Evolutionary conservation across 768 basidiomycete species (phyloP).

Genomic region (Gelatoporia subvermispora): DNA sequence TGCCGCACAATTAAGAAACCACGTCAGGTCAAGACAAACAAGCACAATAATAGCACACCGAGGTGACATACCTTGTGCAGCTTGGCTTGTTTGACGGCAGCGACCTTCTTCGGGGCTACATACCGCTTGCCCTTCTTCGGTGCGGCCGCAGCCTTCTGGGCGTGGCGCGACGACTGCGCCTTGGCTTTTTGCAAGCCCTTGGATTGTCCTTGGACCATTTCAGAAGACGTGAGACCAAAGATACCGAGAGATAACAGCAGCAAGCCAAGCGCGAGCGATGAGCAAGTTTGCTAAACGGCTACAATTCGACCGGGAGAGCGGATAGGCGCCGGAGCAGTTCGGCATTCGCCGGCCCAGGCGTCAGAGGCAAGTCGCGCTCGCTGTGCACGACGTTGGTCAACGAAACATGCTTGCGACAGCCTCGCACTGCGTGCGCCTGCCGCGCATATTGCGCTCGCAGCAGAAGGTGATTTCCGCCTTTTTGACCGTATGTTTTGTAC

Average conservation of each 20-base stretch:
- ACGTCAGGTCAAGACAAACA: neutral
- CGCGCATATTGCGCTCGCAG: constrained; percentile 38
- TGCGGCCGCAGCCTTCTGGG: constrained; percentile 61
- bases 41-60: neutral
- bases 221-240: neutral
- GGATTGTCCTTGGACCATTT: constrained; percentile 83
- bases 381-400: constrained; percentile 18
- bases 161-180: constrained; percentile 42
- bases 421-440: constrained; percentile 35
- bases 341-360: constrained; percentile 16
- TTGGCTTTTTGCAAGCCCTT: constrained; percentile 65
- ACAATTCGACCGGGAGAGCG: neutral
- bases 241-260: constrained; percentile 5
- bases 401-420: constrained; percentile 22
- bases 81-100: constrained; percentile 67
- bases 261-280: neutral
- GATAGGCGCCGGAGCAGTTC: neutral
- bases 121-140: constrained; percentile 76
- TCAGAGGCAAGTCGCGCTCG: constrained; percentile 16
- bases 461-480: constrained; percentile 35
- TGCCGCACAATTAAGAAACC: neutral
- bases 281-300: neutral
- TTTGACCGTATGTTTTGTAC: neutral
- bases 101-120: constrained; percentile 78
- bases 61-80: constrained; percentile 60